Conservation (phyloP, 768 basidiomycete genomes). For the Leccinum subtestaceum region DNA sequence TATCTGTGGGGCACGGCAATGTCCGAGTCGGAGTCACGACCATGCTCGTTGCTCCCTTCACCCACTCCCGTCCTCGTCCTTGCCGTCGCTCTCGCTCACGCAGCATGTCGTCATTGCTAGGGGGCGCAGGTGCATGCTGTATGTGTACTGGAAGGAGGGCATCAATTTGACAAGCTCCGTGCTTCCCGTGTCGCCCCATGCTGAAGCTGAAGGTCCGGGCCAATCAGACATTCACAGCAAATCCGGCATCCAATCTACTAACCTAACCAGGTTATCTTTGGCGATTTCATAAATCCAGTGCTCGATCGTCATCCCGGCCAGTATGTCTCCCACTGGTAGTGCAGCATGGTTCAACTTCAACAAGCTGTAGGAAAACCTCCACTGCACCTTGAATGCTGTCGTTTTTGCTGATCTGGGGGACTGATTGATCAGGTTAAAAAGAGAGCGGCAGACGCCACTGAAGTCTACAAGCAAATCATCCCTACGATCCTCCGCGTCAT, state of each 20-base stretch:
- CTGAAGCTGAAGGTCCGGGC: no score
- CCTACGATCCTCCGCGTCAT: neutral
- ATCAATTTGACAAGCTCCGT: no score
- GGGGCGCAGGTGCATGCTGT: no score
- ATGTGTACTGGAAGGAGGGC: no score
- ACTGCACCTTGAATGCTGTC: neutral
- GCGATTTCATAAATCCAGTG: neutral
- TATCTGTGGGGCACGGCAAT: no score
- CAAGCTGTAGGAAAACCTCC: slow-evolving; percentile 6
- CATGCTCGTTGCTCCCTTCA: no score
- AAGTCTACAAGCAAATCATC: slow-evolving; percentile 1
- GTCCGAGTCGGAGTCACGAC: no score
- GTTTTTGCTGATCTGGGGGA: neutral
- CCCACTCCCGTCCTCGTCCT: no score
- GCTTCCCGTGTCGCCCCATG: no score
- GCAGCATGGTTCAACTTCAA: neutral
- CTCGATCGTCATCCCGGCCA: neutral
- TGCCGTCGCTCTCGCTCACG: no score
- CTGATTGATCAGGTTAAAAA: slow-evolving; percentile 2
- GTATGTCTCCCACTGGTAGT: neutral
- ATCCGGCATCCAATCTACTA: neutral
- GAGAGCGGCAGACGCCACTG: neutral
- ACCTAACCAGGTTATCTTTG: no score
- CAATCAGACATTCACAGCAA: neutral
- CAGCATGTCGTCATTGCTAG: no score